Conservation (phyloP, 306 rosid species). For the Lathyrus oleraceus region DNA sequence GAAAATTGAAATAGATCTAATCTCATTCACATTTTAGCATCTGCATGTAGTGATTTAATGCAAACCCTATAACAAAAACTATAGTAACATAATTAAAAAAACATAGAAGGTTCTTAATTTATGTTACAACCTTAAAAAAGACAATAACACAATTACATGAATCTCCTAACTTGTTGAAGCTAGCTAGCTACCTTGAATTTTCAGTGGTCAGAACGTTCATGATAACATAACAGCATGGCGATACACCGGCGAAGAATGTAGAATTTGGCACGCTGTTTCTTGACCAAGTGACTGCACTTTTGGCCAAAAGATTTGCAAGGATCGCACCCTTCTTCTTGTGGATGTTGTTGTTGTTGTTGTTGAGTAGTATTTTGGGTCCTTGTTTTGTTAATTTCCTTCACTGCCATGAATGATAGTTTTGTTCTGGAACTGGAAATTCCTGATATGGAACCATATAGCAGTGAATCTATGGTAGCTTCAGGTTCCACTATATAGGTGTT, state of each 20-base stretch:
- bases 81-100: constrained; percentile 23
- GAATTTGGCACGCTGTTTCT: constrained; percentile 85
- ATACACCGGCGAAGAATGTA: constrained; percentile 87
- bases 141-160: not conserved
- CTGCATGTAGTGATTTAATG: constrained; percentile 26
- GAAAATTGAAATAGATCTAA: constrained; percentile 46
- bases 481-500: constrained; percentile 38
- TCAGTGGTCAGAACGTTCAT: constrained; percentile 57
- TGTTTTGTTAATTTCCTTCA: constrained; percentile 50
- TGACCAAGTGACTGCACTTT: constrained; percentile 75
- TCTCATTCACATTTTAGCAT: constrained; percentile 39
- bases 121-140: constrained; percentile 19
- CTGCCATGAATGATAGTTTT: constrained; percentile 47
- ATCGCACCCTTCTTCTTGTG: constrained; percentile 43
- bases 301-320: constrained; percentile 73
- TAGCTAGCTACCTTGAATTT: not conserved
- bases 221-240: constrained; percentile 83
- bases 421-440: not conserved
- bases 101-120: constrained; percentile 23
- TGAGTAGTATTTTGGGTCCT: constrained; percentile 21
- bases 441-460: constrained; percentile 23
- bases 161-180: not conserved
- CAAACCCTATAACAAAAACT: constrained; percentile 21
- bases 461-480: constrained; percentile 35
- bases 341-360: constrained; percentile 24